phyloP scores from a whole-genome alignment of 441 rosid genomes.

The Gossypium laxum region DNA sequence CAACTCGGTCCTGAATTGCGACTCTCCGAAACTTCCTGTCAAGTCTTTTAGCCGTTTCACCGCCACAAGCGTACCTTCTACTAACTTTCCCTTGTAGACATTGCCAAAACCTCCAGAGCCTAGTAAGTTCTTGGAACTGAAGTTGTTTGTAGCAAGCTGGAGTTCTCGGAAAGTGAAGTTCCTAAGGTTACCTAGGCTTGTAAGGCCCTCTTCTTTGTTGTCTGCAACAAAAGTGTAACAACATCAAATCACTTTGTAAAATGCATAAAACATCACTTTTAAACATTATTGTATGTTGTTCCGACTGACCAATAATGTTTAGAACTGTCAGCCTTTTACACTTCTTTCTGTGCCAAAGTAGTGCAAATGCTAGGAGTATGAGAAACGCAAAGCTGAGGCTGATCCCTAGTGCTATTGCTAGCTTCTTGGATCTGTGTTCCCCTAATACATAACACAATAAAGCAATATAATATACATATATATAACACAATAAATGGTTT shows the following conservation, averaged over 20 bases:
- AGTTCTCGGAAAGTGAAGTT: conserved; percentile 75
- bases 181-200: conserved; percentile 58
- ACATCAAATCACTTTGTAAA: background rate
- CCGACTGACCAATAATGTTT: conserved; percentile 41
- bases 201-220: conserved; percentile 55
- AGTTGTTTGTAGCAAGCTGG: conserved; percentile 64
- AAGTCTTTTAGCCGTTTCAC: conserved; percentile 70
- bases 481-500: background rate
- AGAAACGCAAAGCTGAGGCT: conserved; percentile 45
- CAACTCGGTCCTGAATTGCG: conserved; percentile 75
- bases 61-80: conserved; percentile 53
- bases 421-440: conserved; percentile 45
- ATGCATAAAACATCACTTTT: background rate
- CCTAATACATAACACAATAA: conserved; percentile 20
- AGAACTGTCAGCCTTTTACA: conserved; percentile 31
- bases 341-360: conserved; percentile 45
- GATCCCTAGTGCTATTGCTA: conserved; percentile 59
- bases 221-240: conserved; percentile 29
- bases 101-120: conserved; percentile 85
- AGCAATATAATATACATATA: background rate
- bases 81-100: conserved; percentile 78
- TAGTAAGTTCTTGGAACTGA: conserved; percentile 61
- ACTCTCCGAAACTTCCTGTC: conserved; percentile 60
- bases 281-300: background rate
- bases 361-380: conserved; percentile 35